Conservation (phyloP, 805 yeast species). For the Pichia manshurica region DNA sequence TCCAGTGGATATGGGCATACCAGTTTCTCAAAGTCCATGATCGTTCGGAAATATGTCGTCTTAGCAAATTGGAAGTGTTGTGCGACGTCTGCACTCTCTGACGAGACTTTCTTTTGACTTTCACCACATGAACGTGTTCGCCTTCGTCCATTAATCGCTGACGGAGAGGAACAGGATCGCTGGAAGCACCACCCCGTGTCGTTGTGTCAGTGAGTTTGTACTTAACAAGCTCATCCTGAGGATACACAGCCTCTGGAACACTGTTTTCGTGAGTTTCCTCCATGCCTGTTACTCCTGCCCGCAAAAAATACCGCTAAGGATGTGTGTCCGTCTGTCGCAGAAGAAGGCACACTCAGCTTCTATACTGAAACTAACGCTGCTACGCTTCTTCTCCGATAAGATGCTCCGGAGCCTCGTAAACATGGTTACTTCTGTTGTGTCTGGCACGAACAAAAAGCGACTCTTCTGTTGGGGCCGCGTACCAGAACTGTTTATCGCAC, state of each 20-base stretch:
- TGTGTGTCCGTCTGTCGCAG: too few relatives aligned
- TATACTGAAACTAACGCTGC: too few relatives aligned
- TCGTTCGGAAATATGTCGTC: constrained; percentile 58
- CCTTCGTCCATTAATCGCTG: background rate
- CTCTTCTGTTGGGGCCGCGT: too few relatives aligned
- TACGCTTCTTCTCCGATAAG: too few relatives aligned
- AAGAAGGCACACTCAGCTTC: too few relatives aligned
- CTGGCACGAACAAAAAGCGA: too few relatives aligned
- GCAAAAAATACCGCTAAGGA: too few relatives aligned
- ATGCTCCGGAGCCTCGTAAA: too few relatives aligned
- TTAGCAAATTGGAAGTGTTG: constrained; percentile 16
- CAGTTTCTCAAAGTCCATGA: constrained; percentile 73
- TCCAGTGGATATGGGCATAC: constrained; percentile 72
- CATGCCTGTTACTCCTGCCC: background rate
- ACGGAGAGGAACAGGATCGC: too few relatives aligned
- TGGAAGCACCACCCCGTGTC: background rate
- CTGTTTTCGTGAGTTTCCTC: background rate
- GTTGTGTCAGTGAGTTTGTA: constrained; percentile 12
- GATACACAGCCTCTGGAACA: constrained; percentile 23
- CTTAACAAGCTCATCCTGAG: constrained; percentile 25
- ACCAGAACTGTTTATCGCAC: too few relatives aligned
- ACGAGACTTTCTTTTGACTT: constrained; percentile 29
- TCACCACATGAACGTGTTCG: constrained; percentile 8
- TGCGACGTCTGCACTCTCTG: constrained; percentile 21
- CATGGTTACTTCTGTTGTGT: too few relatives aligned